These are phyloP conservation scores for Xylariaceae sp. DNA, from an alignment of 2,329 filamentous ascomycete genomes.

Conservation along the genomic window DNA sequence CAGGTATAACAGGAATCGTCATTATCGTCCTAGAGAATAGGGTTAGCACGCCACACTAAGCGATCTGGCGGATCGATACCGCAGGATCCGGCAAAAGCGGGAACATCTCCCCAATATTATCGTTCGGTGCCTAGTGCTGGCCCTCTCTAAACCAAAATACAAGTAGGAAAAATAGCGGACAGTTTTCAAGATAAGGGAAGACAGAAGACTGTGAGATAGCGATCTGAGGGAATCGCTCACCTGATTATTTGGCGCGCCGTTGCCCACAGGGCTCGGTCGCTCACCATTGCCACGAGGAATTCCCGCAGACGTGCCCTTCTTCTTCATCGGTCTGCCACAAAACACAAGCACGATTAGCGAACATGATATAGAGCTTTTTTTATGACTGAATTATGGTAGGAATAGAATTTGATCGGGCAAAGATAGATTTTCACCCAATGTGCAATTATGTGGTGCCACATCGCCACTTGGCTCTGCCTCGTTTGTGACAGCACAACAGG, in stretches of 20 bases:
- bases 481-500: slow-evolving; percentile 38
- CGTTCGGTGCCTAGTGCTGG: slow-evolving; percentile 28
- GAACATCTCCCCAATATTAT: slow-evolving; percentile 33
- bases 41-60: slow-evolving; percentile 44
- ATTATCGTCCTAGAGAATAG: slow-evolving; percentile 67
- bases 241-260: slow-evolving; percentile 59
- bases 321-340: slow-evolving; percentile 72
- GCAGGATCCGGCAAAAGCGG: slow-evolving; percentile 46
- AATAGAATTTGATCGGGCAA: slow-evolving; percentile 22
- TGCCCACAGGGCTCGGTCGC: slow-evolving; percentile 65
- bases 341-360: slow-evolving; percentile 30
- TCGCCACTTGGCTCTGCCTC: slow-evolving; percentile 40
- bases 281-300: slow-evolving; percentile 70
- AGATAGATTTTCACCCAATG: slow-evolving; percentile 28
- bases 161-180: background rate
- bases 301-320: slow-evolving; percentile 72
- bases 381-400: slow-evolving; percentile 17
- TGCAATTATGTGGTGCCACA: slow-evolving; percentile 43
- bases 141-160: slow-evolving; percentile 16
- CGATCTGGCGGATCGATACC: slow-evolving; percentile 37
- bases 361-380: slow-evolving; percentile 12
- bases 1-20: slow-evolving; percentile 91
- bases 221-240: slow-evolving; percentile 48
- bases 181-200: background rate
- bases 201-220: background rate